Evolutionary conservation across 2,329 filamentous ascomycete genomes (phyloP), one percentile per base, ranked within the genome.

Genomic region (Fusarium foetens): DNA sequence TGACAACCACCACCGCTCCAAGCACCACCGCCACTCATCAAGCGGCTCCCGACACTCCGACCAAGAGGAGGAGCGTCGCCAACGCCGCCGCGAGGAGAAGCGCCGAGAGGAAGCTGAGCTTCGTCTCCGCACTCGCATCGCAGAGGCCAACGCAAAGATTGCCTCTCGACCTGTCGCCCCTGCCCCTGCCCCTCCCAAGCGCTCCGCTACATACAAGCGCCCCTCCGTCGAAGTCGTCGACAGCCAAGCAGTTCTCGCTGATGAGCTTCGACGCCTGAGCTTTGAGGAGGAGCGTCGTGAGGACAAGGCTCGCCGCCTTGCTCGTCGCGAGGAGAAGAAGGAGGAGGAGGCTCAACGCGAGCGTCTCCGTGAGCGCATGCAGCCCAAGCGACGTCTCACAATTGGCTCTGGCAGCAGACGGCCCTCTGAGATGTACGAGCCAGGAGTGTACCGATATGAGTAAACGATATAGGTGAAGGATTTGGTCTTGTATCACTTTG

Each of bases 131-230:
- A 68, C 74, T 13, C 80, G 81, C 71, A 85, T 86, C 60, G 79
- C 79, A 13, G 79, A 79, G 61, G 82, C 83, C 60, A 86, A 86
- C 58, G 79, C 80, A 36, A 80, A 81, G 62, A 86, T 86, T 58
- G 78, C 80, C 63, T 79, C 73, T 66, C 83, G 84, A 14, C 76
- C 79, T 23, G 67, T 78, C 11, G 78, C 81, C 19, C 80, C 80
- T 45, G 70, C 75, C 14, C 71, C 77, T 9, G 70, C 78, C 12
- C 35, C 70, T 8, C 73, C 75, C 12, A 64, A 70, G 41, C 74
- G 76, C 58, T 63, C 73, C 42, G 63, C 77, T 29, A 73, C 78
- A 39, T 71, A 73, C 70, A 59, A 71, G 68, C 71, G 72, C 42
- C 67, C 70, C 27, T 71, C 66, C 35, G 73, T 79, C 25, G 74